Percentiles rank a stretch among this genome's conserved stretches.
These are phyloP conservation scores for Rubia tinctorum DNA, from an alignment of 305 asterid genomes.

Conservation along the genomic window DNA sequence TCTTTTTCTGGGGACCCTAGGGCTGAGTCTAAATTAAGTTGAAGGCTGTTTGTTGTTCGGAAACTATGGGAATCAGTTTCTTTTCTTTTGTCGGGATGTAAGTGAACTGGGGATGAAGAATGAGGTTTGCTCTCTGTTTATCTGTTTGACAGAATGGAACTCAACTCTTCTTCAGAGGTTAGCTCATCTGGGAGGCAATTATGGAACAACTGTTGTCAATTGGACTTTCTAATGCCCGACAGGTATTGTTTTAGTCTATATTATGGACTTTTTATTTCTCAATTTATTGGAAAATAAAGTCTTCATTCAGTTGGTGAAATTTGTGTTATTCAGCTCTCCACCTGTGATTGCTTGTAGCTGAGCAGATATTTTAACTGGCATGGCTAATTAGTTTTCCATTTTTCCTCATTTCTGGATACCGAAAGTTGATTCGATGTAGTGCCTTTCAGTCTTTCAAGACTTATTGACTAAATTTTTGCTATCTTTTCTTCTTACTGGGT, in stretches of 20 bases:
- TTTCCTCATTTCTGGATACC: neutral
- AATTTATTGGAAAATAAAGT: neutral
- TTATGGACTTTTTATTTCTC: neutral
- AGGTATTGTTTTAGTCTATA: conserved; percentile 33
- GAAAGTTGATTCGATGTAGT: neutral
- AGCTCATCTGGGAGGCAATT: conserved; percentile 77
- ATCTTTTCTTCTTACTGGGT: conserved; percentile 94
- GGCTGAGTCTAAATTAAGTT: conserved; percentile 66
- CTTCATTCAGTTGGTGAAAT: neutral
- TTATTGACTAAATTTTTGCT: conserved; percentile 25
- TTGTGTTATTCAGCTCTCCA: neutral
- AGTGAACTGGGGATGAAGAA: conserved; percentile 18
- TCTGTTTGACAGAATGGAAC: conserved; percentile 56
- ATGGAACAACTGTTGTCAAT: conserved; percentile 65
- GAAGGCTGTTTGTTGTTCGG: conserved; percentile 13
- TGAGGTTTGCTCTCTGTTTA: conserved; percentile 21
- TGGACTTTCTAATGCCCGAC: conserved; percentile 74
- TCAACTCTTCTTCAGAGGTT: conserved; percentile 78
- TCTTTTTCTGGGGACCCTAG: conserved; percentile 81
- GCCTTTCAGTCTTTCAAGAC: neutral
- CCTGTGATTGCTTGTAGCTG: neutral
- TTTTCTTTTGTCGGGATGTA: conserved; percentile 14
- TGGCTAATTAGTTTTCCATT: neutral
- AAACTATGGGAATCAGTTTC: conserved; percentile 18
- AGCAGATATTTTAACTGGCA: neutral